Evolutionary conservation across 768 basidiomycete species (phyloP), one percentile per base, ranked within the genome.

Genomic region (Boletellus sp.): DNA sequence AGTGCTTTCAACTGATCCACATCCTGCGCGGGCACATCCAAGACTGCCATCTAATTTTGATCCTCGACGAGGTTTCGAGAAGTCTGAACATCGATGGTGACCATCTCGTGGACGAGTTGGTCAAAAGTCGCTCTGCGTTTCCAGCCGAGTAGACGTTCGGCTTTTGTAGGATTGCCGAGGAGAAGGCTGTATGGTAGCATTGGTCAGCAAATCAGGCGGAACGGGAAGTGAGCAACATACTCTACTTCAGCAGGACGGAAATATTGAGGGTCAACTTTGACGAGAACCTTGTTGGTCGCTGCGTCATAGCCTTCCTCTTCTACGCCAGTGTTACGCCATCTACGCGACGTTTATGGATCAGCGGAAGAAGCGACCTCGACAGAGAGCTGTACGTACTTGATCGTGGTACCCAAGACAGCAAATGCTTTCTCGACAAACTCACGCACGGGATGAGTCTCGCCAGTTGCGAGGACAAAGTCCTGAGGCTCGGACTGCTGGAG

Each of bases 161-260:
- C 94, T 73, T 97, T 97, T 44, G 86, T 75, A 5, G 94, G 91
- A 68, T 88, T 86, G 13, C 94, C 94, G 42, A 85, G 78, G 35
- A 97, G 78, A 47, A 94, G 79, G 4, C 91, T 93, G 40, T 44
- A 8, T 38, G 9, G 13, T 12, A 32, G 23, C 19, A 17, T 20
- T 17, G 26, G 13, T 58, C 17, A 54, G 39, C 22, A 12, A 49
- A 38, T 19, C 17, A 26, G 23, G 23, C 23, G 13, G 48, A 31
- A 23, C 19, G 22, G 17, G 38, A 28, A 33, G 23, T 23, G 35
- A 32, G 54, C 15, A 10, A 84, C 88, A 54, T 62, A 91, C 85
- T 95, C 92, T 71, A 95, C 92, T 82, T 94, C 91, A 17, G 90
- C 89, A 9, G 91, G 91, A 68, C 94, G 87, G 87, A 94, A 96